These are phyloP conservation scores for Ceratocystis smalleyi DNA, from an alignment of 2,329 filamentous ascomycete species.

Conservation along the genomic window DNA sequence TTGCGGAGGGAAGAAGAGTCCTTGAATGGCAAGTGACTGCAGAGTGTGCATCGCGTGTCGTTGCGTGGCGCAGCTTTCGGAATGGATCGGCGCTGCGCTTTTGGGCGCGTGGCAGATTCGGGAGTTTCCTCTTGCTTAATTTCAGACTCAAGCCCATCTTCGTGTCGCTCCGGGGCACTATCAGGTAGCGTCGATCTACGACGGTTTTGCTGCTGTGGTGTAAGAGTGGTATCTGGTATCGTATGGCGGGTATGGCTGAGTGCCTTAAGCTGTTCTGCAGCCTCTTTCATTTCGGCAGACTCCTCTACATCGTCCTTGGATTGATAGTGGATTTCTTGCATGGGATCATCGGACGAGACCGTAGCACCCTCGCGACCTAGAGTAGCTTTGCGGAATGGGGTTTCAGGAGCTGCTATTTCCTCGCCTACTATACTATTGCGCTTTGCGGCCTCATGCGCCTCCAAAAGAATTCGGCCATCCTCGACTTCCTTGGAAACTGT, in stretches of 20 bases:
- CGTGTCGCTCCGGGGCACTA: constrained; percentile 24
- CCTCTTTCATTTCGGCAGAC: constrained; percentile 54
- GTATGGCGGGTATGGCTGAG: constrained; percentile 44
- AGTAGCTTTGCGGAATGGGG: constrained; percentile 2
- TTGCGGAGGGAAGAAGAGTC: constrained; percentile 51
- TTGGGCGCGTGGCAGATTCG: constrained; percentile 24
- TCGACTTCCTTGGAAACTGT: constrained; percentile 39
- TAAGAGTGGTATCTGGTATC: constrained; percentile 26
- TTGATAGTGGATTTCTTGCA: constrained; percentile 13
- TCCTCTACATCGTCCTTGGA: constrained; percentile 34
- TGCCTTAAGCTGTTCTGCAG: constrained; percentile 50
- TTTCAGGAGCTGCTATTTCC: constrained; percentile 9
- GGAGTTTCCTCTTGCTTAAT: constrained; percentile 22
- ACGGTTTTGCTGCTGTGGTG: constrained; percentile 12
- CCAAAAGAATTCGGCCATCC: constrained; percentile 41
- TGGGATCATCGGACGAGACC: constrained; percentile 3
- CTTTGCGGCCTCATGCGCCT: constrained; percentile 33
- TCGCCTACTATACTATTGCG: constrained; percentile 12
- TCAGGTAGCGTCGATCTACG: constrained; percentile 26
- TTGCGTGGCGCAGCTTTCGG: constrained; percentile 37
- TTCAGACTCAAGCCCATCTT: constrained; percentile 26
- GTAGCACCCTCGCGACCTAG: constrained; percentile 6
- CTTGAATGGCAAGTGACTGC: constrained; percentile 50
- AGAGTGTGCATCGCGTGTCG: constrained; percentile 45
- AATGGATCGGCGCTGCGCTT: constrained; percentile 32